Conservation (phyloP, 345 rosid genomes). For the Garcia nutans region DNA sequence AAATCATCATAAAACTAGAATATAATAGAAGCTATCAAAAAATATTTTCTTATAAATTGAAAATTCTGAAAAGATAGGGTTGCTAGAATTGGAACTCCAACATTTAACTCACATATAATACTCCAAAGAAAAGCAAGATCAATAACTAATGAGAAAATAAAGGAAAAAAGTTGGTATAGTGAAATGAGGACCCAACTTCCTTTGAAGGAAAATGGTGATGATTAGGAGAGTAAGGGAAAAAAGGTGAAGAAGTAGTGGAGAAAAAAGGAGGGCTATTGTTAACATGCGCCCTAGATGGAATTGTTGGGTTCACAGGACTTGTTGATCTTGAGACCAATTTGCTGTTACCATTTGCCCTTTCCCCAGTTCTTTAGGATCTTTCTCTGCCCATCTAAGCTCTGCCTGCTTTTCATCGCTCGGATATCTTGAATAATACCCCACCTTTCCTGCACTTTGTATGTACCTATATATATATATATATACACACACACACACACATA, state of each 20-base stretch:
- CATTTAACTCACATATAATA: too few relatives aligned
- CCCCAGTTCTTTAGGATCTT: constrained; percentile 51
- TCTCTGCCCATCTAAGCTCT: constrained; percentile 69
- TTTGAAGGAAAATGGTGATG: constrained; percentile 38
- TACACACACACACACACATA: too few relatives aligned
- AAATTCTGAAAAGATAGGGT: too few relatives aligned
- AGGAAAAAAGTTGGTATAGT: too few relatives aligned
- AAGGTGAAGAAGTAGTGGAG: constrained; percentile 24
- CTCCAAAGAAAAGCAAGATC: too few relatives aligned
- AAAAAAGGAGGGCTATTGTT: constrained; percentile 29
- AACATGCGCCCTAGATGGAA: constrained; percentile 16
- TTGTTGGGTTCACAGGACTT: constrained; percentile 25
- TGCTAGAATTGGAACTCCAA: too few relatives aligned
- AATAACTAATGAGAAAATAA: too few relatives aligned
- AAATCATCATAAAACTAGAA: too few relatives aligned
- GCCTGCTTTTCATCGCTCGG: constrained; percentile 44
- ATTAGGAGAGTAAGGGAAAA: constrained; percentile 31
- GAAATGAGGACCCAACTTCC: background rate
- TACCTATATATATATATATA: constrained; percentile 36
- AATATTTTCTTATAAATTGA: too few relatives aligned
- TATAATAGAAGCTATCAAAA: too few relatives aligned
- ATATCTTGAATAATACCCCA: constrained; percentile 45
- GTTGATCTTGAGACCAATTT: constrained; percentile 32
- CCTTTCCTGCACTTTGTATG: constrained; percentile 50
- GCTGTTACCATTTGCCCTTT: constrained; percentile 26